Base-by-base conservation (phyloP, 352 stramenopile species). In the Pythium grandisporangium region DNA sequence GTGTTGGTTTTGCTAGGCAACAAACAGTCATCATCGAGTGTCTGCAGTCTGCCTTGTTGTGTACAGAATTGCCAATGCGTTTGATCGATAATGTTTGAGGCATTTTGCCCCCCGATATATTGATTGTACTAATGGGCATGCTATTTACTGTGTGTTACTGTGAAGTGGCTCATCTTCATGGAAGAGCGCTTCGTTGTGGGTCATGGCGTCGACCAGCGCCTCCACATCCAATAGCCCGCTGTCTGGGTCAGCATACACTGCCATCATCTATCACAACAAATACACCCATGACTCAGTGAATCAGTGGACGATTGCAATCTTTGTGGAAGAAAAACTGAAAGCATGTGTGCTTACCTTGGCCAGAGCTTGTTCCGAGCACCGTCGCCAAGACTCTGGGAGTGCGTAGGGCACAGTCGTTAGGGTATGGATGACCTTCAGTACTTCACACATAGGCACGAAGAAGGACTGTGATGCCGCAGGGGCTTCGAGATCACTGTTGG, bases 301-400 rank as follows among this genome's bases (percentile, higher is more conserved):
- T 0, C 17, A 45, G n/a, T n/a, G n/a, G n/a, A n/a, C n/a, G n/a
- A n/a, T n/a, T n/a, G n/a, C n/a, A n/a, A n/a, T n/a, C n/a, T n/a
- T n/a, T n/a, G n/a, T n/a, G n/a, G n/a, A n/a, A n/a, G n/a, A n/a
- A n/a, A n/a, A n/a, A n/a, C n/a, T n/a, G n/a, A 11, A n/a, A 35
- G 24, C 5, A 26, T 13, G n/a, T n/a, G n/a, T n/a, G 38, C 30
- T 21, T 46, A 84, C 73, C 66, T 79, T 52, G 42, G 58, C 63
- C 14, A 87, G 58, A 21, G 63, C 32, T 24, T 70, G 53, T 16
- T 66, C 50, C 7, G 60, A 51, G 14, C 66, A 69, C 30, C 39
- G 25, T 34, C 60, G 60, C 74, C 68, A 83, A 2, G 48, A 27
- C 11, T 45, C 37, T 21, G 74, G 70, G 22, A 87, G 46, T 14